These are phyloP conservation scores for Coemansia nantahalensis DNA, from an alignment of 192 early-diverging fungal genomes.

Conservation along the genomic window DNA sequence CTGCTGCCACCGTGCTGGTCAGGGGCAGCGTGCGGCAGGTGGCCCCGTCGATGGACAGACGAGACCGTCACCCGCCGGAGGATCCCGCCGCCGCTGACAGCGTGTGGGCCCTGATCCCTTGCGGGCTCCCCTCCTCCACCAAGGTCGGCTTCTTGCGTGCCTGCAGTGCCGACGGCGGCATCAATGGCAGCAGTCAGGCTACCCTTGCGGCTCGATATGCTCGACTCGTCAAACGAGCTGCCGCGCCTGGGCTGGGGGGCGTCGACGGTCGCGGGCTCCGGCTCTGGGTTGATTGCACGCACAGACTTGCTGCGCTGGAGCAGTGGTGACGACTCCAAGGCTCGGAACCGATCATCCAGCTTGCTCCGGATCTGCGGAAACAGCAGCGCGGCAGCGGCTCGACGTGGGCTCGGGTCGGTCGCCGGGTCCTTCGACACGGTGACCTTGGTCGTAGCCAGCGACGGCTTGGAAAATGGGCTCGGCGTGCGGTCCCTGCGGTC, in stretches of 20 bases:
- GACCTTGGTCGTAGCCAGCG: conserved; percentile 23
- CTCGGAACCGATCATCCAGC: no score
- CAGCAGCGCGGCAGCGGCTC: not conserved
- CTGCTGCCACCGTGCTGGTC: conserved; percentile 13
- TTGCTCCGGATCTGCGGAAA: not conserved
- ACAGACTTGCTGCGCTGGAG: conserved; percentile 25
- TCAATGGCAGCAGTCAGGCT: no score
- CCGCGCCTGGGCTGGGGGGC: conserved; percentile 13
- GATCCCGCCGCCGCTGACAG: no score
- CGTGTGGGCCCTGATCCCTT: conserved; percentile 4
- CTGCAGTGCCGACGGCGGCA: no score
- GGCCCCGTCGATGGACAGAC: conserved; percentile 11
- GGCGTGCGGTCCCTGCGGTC: not conserved
- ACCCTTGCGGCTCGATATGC: conserved; percentile 9
- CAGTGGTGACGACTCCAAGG: not conserved
- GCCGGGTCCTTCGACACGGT: conserved; percentile 17
- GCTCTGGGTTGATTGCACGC: not conserved
- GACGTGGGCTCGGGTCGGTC: not conserved
- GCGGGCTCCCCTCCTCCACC: not conserved
- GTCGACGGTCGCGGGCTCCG: not conserved
- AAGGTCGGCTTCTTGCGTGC: not conserved
- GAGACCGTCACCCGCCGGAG: conserved; percentile 39
- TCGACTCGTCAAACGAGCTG: conserved; percentile 35
- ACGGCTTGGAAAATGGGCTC: conserved; percentile 28
- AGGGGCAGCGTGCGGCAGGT: not conserved